A percentile compares a stretch with the other conserved stretches of the same genome.
phyloP scores from a whole-genome alignment of 176 grass and related monocot genomes.

The Cenchrus purpureus region DNA sequence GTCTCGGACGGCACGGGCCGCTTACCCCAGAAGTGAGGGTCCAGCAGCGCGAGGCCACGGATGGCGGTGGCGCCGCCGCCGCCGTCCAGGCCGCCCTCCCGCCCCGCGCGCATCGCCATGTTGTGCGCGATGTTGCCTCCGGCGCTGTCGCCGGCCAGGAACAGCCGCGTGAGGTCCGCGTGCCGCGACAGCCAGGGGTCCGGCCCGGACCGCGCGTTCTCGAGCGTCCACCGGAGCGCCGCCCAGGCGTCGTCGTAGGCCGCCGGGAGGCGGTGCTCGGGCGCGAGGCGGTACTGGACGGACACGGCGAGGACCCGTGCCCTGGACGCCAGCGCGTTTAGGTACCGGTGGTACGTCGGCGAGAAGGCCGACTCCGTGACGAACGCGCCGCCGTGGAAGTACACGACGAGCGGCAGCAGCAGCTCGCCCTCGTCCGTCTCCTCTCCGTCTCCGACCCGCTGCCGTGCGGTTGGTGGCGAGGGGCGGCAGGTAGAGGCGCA shows the following conservation, averaged over 20 bases:
- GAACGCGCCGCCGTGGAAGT: slow-evolving; percentile 76
- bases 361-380: slow-evolving; percentile 64
- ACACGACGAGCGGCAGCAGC: slow-evolving; percentile 61
- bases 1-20: slow-evolving; percentile 58
- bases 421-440: background rate
- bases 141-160: slow-evolving; percentile 66
- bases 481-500: slow-evolving; percentile 60
- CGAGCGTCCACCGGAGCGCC: slow-evolving; percentile 53
- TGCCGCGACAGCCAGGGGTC: slow-evolving; percentile 59
- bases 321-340: slow-evolving; percentile 62
- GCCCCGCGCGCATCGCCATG: slow-evolving; percentile 47
- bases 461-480: slow-evolving; percentile 10
- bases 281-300: slow-evolving; percentile 68
- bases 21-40: slow-evolving; percentile 68
- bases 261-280: slow-evolving; percentile 59
- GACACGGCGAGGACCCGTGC: slow-evolving; percentile 53
- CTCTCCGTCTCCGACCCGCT: no score
- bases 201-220: slow-evolving; percentile 29
- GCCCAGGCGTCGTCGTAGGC: slow-evolving; percentile 61
- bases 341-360: slow-evolving; percentile 62
- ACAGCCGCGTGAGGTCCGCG: slow-evolving; percentile 45
- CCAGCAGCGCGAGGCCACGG: slow-evolving; percentile 57
- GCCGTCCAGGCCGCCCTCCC: slow-evolving; percentile 34
- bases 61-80: slow-evolving; percentile 24
- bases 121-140: slow-evolving; percentile 77